Base-by-base conservation (phyloP, 345 rosid genomes). In the Erysimum cheiranthoides region DNA sequence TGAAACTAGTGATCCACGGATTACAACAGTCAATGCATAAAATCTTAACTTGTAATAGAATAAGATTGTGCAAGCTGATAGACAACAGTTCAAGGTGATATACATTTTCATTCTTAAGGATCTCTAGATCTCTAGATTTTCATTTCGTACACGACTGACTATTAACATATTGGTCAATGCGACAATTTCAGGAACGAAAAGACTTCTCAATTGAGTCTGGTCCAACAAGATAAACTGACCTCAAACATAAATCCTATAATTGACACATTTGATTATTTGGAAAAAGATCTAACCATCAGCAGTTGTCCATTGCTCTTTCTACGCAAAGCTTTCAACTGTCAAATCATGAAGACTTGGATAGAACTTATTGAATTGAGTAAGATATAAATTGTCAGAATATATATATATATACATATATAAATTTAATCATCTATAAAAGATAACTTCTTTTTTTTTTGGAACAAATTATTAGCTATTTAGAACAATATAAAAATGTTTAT, bases 281-380 rank as follows among this genome's bases (percentile, higher is more conserved):
- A 40, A 63, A 8, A 27, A 53, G 56, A 63, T 40, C 53, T 62
- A 52, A 73, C 62, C 45, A 63, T 40, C 40, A 27, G 35, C 30
- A 18, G 31, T n/a, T 25, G 46, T 60, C 60, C 38, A n/a, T 70
- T 39, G 43, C 76, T 62, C 54, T 25, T 31, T 73, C 43, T 53
- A 70, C 66, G 54, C 70, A 63, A 43, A 73, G 25, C 56, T 53
- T 40, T 52, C 62, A 73, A 73, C 64, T 14, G 56, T 64, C 53
- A n/a, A 64, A 73, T 73, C 71, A 63, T 31, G 70, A 18, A 63
- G 38, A 73, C 70, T 40, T 63, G 9, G 76, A 39, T 39, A 61
- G 1, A 73, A 31, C 51, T 31, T 47, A 40, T 36, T 40, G 45
- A 43, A 39, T 73, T 52, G 76, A 13, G 76, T 62, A 63, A 73